Evolutionary conservation across 2,329 filamentous ascomycete species (phyloP).

Genomic region (Aspergillus tamarii): DNA sequence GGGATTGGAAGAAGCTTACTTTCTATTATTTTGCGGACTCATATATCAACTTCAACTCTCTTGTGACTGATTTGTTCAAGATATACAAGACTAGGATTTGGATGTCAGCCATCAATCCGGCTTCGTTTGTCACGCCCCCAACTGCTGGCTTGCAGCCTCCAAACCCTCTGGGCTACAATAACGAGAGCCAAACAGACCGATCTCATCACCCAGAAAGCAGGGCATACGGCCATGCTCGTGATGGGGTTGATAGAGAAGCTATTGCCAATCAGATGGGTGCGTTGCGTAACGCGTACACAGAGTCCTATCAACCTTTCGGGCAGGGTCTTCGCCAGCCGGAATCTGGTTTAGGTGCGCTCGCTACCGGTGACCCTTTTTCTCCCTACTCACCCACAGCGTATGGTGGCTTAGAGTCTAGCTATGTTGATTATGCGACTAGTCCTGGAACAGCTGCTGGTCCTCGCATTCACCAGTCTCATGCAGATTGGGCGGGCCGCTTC

Average conservation of each 20-base stretch:
- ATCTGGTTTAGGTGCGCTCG: conserved; percentile 32
- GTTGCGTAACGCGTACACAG: conserved; percentile 39
- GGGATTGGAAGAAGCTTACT: conserved; percentile 98
- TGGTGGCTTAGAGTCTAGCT: conserved; percentile 43
- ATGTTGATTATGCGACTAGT: conserved; percentile 34
- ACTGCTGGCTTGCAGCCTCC: conserved; percentile 72
- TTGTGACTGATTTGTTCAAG: conserved; percentile 97
- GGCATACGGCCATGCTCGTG: conserved; percentile 34
- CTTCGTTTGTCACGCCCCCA: conserved; percentile 80
- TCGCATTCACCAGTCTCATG: conserved; percentile 38
- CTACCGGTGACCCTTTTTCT: conserved; percentile 40
- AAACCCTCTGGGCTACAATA: conserved; percentile 63
- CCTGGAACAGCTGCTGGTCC: conserved; percentile 39
- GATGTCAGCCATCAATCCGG: conserved; percentile 99
- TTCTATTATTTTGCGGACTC: conserved; percentile 99
- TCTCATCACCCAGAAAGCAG: conserved; percentile 44
- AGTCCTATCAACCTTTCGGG: conserved; percentile 42
- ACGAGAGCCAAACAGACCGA: conserved; percentile 43
- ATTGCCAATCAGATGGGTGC: conserved; percentile 31
- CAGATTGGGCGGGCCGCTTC: conserved; percentile 67
- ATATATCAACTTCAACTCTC: conserved; percentile 98
- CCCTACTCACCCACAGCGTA: conserved; percentile 36
- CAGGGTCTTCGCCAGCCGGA: conserved; percentile 38
- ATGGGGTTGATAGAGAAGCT: conserved; percentile 36
- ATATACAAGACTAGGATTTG: conserved; percentile 99